A percentile compares a stretch with the other conserved stretches of the same genome.
phyloP scores from a whole-genome alignment of 176 grass and related monocot species.

The Cenchrus fungigraminus region DNA sequence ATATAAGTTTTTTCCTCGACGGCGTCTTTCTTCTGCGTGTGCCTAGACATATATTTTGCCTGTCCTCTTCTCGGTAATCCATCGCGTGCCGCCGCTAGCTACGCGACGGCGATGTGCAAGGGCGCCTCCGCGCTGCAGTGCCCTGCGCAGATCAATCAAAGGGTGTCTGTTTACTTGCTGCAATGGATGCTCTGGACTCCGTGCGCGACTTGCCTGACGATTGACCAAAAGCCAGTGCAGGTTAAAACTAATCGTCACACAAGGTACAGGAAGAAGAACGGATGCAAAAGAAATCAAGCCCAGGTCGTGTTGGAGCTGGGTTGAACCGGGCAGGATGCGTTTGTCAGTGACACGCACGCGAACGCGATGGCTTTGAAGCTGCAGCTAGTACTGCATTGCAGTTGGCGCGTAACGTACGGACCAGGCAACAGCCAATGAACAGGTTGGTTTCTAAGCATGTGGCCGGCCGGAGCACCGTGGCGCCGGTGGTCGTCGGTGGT shows the following conservation, averaged over 20 bases:
- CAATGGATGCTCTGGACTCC: background rate
- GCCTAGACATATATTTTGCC: background rate
- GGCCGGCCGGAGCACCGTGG: background rate
- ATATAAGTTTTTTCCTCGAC: background rate
- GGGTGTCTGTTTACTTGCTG: background rate
- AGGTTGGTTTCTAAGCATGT: background rate
- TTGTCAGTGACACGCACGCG: too few relatives aligned
- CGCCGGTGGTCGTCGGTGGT: background rate
- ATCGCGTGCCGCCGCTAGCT: slow-evolving; percentile 1
- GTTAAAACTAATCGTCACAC: background rate
- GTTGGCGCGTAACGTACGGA: too few relatives aligned
- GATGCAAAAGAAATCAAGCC: background rate
- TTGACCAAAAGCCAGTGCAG: background rate
- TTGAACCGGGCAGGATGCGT: too few relatives aligned
- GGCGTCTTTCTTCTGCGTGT: background rate
- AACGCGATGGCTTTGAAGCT: too few relatives aligned
- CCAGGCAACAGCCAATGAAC: background rate
- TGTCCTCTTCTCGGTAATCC: background rate
- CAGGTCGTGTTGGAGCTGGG: too few relatives aligned
- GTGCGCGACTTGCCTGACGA: background rate
- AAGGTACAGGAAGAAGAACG: background rate
- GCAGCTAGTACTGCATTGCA: too few relatives aligned
- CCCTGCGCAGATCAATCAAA: background rate
- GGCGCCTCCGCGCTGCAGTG: background rate
- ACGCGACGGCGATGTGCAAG: background rate